Conservation (phyloP, 1,284 basidiomycete genomes). For the Fomitopsis betulina region DNA sequence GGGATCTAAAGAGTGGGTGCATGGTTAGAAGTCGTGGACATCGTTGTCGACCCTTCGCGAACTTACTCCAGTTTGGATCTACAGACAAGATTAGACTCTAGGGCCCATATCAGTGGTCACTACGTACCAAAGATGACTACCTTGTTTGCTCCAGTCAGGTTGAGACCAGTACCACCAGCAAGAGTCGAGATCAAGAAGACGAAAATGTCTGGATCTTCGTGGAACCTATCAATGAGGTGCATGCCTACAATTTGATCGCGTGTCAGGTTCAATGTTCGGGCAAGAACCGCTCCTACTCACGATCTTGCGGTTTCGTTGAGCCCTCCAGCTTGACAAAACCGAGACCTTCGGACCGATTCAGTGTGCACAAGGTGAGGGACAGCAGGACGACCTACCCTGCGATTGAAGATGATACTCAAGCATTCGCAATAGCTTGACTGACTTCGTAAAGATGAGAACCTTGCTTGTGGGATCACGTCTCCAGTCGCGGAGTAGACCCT, state of each 20-base stretch:
- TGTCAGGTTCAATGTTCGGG: neutral
- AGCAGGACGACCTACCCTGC: conserved; percentile 33
- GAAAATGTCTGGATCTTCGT: conserved; percentile 67
- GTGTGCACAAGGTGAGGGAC: conserved; percentile 1
- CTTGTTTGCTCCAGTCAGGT: conserved; percentile 76
- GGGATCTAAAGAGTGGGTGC: conserved; percentile 50
- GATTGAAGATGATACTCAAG: conserved; percentile 65
- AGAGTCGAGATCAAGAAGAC: conserved; percentile 79
- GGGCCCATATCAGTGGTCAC: neutral
- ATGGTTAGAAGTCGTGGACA: neutral
- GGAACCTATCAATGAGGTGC: conserved; percentile 78
- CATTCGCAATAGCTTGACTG: conserved; percentile 78
- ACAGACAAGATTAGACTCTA: neutral
- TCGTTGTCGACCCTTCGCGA: neutral
- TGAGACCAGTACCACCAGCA: conserved; percentile 74
- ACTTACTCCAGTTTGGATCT: conserved; percentile 88
- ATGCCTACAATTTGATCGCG: conserved; percentile 49
- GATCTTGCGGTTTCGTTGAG: conserved; percentile 54
- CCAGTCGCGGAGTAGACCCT: conserved; percentile 64
- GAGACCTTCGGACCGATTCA: conserved; percentile 38
- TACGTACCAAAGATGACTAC: conserved; percentile 79
- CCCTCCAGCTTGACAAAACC: conserved; percentile 74
- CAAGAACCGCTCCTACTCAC: conserved; percentile 35
- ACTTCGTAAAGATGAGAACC: conserved; percentile 84
- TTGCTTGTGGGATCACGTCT: conserved; percentile 62